Evolutionary conservation across 192 early-diverging fungal species (phyloP).

Genomic region (Chytriomyces confervae): DNA sequence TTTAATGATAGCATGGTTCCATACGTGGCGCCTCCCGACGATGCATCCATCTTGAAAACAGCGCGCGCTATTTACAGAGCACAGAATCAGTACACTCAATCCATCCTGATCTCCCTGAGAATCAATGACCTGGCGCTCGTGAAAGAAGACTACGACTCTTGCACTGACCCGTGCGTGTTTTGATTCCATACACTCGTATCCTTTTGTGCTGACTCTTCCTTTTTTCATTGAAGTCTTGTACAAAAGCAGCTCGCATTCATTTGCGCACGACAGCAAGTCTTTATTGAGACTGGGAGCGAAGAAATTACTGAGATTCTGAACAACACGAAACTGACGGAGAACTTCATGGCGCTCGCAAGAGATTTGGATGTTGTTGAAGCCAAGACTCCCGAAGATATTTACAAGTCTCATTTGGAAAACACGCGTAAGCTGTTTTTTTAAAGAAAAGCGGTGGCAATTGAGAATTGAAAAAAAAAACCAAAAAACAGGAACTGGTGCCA

Average conservation of each 20-base stretch:
- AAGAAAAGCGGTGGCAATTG: no score
- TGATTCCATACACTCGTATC: not conserved
- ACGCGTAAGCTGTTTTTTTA: conserved; percentile 58
- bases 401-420: conserved; percentile 96
- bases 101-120: conserved; percentile 84
- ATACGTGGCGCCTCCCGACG: conserved; percentile 89
- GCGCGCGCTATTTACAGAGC: conserved; percentile 91
- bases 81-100: conserved; percentile 79
- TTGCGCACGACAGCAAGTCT: conserved; percentile 87
- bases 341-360: conserved; percentile 86
- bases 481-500: conserved; percentile 44
- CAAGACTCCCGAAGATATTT: conserved; percentile 97
- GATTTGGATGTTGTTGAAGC: conserved; percentile 95
- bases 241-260: conserved; percentile 97
- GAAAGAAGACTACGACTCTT: conserved; percentile 83
- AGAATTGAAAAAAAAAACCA: no score
- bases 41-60: conserved; percentile 80
- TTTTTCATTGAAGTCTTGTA: conserved; percentile 55
- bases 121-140: conserved; percentile 83
- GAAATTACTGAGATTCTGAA: conserved; percentile 86
- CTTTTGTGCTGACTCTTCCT: not conserved
- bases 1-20: conserved; percentile 60
- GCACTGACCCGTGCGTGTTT: conserved; percentile 66
- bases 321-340: conserved; percentile 84
- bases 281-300: conserved; percentile 78